Conservation (phyloP, 306 rosid genomes). For the Quillaja saponaria region DNA sequence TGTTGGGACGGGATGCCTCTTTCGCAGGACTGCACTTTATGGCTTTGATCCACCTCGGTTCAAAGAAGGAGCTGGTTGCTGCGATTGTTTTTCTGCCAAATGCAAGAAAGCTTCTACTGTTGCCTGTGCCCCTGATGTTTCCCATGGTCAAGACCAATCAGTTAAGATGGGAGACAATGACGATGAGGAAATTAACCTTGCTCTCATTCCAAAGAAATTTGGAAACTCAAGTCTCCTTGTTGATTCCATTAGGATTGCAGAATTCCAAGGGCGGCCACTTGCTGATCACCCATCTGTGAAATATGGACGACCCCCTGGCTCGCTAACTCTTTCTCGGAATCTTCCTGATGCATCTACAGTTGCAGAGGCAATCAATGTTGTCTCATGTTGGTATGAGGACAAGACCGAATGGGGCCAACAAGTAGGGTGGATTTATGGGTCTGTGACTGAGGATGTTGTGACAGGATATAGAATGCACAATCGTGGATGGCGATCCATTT, state of each 20-base stretch:
- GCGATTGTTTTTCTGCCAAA: slow-evolving; percentile 32
- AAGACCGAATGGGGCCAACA: slow-evolving; percentile 77
- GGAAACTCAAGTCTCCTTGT: slow-evolving; percentile 70
- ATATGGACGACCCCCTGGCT: slow-evolving; percentile 65
- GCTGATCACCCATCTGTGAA: slow-evolving; percentile 67
- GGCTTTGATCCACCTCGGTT: slow-evolving; percentile 69
- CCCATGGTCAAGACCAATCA: slow-evolving; percentile 39
- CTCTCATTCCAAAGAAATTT: slow-evolving; percentile 65
- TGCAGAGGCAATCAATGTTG: slow-evolving; percentile 68
- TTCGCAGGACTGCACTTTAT: slow-evolving; percentile 68
- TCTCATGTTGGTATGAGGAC: slow-evolving; percentile 81
- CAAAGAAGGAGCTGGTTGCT: slow-evolving; percentile 49
- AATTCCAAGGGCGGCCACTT: slow-evolving; percentile 74
- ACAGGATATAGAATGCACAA: slow-evolving; percentile 85
- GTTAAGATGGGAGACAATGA: slow-evolving; percentile 25
- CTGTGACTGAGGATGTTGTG: slow-evolving; percentile 81
- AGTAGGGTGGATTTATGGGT: slow-evolving; percentile 82
- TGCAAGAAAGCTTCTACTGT: slow-evolving; percentile 55
- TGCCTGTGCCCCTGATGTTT: slow-evolving; percentile 54
- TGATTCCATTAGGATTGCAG: slow-evolving; percentile 66
- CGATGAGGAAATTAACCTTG: slow-evolving; percentile 51
- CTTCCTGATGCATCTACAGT: slow-evolving; percentile 61
- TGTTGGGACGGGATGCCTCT: slow-evolving; percentile 82
- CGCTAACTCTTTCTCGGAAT: slow-evolving; percentile 55
- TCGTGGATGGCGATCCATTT: slow-evolving; percentile 73